Conservation (phyloP, 108 stramenopile species). For the Fistulifera pelliculosa region DNA sequence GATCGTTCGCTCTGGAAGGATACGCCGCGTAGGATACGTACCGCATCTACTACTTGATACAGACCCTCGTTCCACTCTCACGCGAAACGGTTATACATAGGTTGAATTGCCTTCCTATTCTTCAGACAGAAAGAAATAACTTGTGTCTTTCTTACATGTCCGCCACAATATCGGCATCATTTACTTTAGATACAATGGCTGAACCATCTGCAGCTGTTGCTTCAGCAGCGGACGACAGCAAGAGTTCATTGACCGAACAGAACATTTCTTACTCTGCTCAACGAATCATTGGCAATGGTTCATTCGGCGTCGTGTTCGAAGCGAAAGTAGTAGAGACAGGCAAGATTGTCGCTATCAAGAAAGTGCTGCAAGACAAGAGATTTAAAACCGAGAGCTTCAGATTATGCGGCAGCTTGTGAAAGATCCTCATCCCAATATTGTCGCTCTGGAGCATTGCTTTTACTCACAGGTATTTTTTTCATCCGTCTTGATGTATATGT, state of each 20-base stretch:
- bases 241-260: conserved; percentile 11
- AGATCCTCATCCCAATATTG: conserved; percentile 94
- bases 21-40: too few relatives aligned
- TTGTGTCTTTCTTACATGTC: too few relatives aligned
- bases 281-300: conserved; percentile 97
- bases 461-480: conserved; percentile 68
- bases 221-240: too few relatives aligned
- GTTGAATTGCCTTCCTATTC: too few relatives aligned
- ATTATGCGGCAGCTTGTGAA: conserved; percentile 95
- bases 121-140: too few relatives aligned
- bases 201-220: too few relatives aligned
- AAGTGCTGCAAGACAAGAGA: conserved; percentile 96
- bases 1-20: too few relatives aligned
- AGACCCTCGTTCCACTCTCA: too few relatives aligned
- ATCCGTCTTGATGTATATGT: not conserved
- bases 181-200: too few relatives aligned
- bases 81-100: too few relatives aligned
- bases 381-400: conserved; percentile 98
- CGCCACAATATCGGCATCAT: too few relatives aligned
- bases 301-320: conserved; percentile 97
- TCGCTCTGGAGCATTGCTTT: conserved; percentile 94
- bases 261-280: conserved; percentile 94
- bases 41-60: too few relatives aligned
- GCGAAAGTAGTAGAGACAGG: conserved; percentile 94
- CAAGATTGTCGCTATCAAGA: conserved; percentile 92